Percentiles rank a stretch among this genome's conserved stretches.
These are phyloP conservation scores for Wickerhamiella azyma DNA, from an alignment of 805 yeast genomes.

Conservation along the genomic window DNA sequence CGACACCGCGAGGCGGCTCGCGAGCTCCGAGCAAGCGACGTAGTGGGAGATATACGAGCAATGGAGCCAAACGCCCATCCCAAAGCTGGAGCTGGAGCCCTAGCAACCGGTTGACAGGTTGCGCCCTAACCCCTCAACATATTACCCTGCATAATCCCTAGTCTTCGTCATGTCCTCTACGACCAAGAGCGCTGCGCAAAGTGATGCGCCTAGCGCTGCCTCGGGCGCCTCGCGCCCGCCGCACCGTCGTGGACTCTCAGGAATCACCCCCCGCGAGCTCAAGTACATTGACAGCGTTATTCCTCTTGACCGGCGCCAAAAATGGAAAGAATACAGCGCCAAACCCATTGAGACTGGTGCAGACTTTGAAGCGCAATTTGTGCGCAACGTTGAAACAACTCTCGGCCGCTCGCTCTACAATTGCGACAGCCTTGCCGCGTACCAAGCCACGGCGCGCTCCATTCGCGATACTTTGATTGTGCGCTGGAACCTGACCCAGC, in stretches of 20 bases:
- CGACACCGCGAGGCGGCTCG: neutral
- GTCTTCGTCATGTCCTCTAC: neutral
- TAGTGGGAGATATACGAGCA: too few species aligned
- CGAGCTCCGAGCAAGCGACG: neutral
- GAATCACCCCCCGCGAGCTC: constrained; percentile 83
- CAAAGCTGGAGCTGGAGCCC: neutral
- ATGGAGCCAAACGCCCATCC: too few species aligned
- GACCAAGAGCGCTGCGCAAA: too few species aligned
- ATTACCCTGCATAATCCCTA: neutral
- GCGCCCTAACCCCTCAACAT: constrained; percentile 8
- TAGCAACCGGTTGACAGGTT: neutral
- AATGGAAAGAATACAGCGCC: constrained; percentile 62
- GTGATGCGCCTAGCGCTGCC: too few species aligned
- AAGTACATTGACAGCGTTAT: constrained; percentile 68
- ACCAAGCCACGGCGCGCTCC: constrained; percentile 72
- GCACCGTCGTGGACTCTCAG: constrained; percentile 58
- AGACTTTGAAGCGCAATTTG: constrained; percentile 53
- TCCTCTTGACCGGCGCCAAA: constrained; percentile 61
- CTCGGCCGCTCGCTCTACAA: constrained; percentile 86
- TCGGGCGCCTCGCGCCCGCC: neutral
- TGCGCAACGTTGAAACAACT: constrained; percentile 79
- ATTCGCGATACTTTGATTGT: constrained; percentile 67
- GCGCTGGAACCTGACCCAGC: constrained; percentile 91
- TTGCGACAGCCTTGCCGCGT: constrained; percentile 85
- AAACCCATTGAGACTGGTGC: constrained; percentile 36